Evolutionary conservation across 306 rosid species (phyloP).

Genomic region (Leucaena leucocephala): DNA sequence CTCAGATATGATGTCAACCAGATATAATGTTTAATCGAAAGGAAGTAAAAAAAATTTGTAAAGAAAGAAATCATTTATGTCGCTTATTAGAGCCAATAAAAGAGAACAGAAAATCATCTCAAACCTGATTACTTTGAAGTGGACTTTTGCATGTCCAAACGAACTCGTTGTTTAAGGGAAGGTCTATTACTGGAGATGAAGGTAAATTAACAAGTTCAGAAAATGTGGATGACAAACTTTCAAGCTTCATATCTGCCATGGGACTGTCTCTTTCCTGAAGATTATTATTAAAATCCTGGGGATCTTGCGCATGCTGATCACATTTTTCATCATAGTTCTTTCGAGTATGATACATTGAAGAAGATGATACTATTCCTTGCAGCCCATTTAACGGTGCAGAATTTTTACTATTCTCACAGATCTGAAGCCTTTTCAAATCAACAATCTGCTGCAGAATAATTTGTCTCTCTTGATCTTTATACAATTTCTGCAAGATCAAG

Average conservation of each 20-base stretch:
- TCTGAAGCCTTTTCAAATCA: conserved; percentile 67
- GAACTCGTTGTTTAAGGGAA: conserved; percentile 65
- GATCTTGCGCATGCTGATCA: conserved; percentile 45
- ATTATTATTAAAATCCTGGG: conserved; percentile 37
- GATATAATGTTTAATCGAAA: conserved; percentile 8
- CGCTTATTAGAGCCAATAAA: conserved; percentile 8
- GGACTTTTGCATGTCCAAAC: conserved; percentile 71
- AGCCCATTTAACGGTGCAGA: conserved; percentile 41
- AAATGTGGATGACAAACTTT: conserved; percentile 50
- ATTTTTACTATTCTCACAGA: conserved; percentile 39
- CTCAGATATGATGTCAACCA: conserved; percentile 24
- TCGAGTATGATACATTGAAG: conserved; percentile 40
- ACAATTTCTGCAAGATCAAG: conserved; percentile 46
- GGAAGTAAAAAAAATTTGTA: background rate
- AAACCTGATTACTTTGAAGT: conserved; percentile 71
- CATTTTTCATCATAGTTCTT: conserved; percentile 44
- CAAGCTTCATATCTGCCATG: conserved; percentile 46
- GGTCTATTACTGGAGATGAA: conserved; percentile 52
- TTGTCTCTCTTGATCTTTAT: conserved; percentile 48
- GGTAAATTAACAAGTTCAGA: conserved; percentile 59
- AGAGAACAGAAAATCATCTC: conserved; percentile 36
- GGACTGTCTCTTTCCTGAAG: conserved; percentile 40
- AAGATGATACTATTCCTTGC: conserved; percentile 40
- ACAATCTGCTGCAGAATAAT: conserved; percentile 72
- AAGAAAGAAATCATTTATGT: background rate